Percentiles rank a stretch among this genome's conserved stretches.
phyloP scores from a whole-genome alignment of 352 stramenopile genomes.

The Phytopythium aichiense region DNA sequence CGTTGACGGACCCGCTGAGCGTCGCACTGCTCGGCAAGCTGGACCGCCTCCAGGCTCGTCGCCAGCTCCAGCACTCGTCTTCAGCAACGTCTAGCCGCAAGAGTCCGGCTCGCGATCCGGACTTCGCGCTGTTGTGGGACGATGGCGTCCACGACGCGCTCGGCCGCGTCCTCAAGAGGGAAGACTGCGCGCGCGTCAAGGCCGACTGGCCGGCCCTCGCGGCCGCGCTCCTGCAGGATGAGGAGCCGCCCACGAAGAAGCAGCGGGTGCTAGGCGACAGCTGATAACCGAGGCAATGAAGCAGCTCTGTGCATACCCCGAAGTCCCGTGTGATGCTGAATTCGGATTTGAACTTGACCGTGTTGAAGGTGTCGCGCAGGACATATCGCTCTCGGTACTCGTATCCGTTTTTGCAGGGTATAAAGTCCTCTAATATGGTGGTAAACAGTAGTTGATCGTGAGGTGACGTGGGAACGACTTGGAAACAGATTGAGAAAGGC shows the following conservation, averaged over 20 bases:
- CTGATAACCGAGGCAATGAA: neutral
- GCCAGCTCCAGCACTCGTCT: slow-evolving; percentile 9
- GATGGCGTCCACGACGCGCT: slow-evolving; percentile 32
- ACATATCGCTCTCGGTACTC: neutral
- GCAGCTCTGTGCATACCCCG: neutral
- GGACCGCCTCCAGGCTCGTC: slow-evolving; percentile 49
- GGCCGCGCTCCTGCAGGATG: slow-evolving; percentile 16
- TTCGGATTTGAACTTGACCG: neutral
- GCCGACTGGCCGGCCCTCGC: slow-evolving; percentile 24
- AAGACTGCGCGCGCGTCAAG: slow-evolving; percentile 7
- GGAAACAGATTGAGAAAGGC: neutral
- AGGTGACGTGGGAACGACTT: neutral
- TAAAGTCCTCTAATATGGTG: neutral
- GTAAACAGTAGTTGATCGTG: neutral
- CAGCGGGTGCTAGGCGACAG: slow-evolving; percentile 28
- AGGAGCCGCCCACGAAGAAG: slow-evolving; percentile 59
- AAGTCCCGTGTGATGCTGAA: no score
- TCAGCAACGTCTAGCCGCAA: slow-evolving; percentile 1
- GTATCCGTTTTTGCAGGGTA: neutral
- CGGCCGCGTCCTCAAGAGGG: slow-evolving; percentile 30
- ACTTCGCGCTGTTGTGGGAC: slow-evolving; percentile 41
- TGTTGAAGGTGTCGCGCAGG: neutral
- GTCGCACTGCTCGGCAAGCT: slow-evolving; percentile 59
- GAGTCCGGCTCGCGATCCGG: neutral
- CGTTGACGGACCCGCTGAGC: slow-evolving; percentile 33